phyloP scores from a whole-genome alignment of 345 rosid genomes.

The Laguncularia racemosa region DNA sequence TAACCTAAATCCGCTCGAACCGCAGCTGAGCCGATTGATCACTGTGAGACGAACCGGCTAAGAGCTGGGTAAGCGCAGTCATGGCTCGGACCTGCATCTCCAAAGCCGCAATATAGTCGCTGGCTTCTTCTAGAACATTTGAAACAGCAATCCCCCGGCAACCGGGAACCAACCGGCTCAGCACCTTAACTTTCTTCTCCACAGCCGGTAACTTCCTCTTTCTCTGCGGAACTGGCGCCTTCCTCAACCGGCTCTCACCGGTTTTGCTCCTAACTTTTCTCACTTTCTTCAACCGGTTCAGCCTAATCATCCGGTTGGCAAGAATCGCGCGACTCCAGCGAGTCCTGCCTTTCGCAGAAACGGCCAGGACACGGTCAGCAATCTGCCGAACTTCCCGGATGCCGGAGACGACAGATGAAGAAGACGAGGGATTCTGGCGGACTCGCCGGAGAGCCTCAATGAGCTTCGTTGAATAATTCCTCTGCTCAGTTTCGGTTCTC shows the following conservation, averaged over 20 bases:
- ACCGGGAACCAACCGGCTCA: constrained; percentile 81
- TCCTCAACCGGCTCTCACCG: constrained; percentile 21
- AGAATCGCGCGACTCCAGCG: constrained; percentile 78
- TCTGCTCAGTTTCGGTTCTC: constrained; percentile 48
- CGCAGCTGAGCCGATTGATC: constrained; percentile 5
- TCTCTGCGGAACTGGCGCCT: constrained; percentile 3
- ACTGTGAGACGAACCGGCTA: constrained; percentile 15
- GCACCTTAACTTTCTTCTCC: constrained; percentile 38
- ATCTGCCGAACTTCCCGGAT: constrained; percentile 32
- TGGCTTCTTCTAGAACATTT: constrained; percentile 65
- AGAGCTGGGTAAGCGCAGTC: constrained; percentile 50
- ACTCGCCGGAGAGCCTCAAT: constrained; percentile 45
- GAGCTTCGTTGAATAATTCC: constrained; percentile 65
- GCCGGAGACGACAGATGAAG: constrained; percentile 2
- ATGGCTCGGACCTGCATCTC: constrained; percentile 93
- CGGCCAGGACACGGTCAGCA: constrained; percentile 50
- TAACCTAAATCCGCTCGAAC: neutral
- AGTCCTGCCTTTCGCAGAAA: constrained; percentile 47
- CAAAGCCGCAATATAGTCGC: constrained; percentile 82
- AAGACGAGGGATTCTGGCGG: constrained; percentile 17
- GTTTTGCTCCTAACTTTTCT: constrained; percentile 34
- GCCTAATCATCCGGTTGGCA: constrained; percentile 23
- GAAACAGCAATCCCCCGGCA: constrained; percentile 55
- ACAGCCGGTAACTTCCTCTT: constrained; percentile 38
- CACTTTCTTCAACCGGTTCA: constrained; percentile 27